phyloP scores from a whole-genome alignment of 495 filamentous ascomycete genomes.

The Trichoderma gamsii region DNA sequence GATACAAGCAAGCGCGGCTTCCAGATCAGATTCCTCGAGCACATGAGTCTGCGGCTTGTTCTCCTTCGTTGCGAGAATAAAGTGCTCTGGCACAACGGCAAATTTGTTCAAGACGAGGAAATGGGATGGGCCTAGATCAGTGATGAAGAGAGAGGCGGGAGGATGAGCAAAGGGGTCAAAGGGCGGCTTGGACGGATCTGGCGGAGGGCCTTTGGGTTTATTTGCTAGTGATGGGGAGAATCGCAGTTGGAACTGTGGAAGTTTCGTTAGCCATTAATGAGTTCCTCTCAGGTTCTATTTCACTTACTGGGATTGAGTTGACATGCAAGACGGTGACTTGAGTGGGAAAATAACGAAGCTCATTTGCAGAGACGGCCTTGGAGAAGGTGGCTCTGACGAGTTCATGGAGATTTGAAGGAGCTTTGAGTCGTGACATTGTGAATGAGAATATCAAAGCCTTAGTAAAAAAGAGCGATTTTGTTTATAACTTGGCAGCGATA shows the following conservation, averaged over 20 bases:
- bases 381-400: constrained; percentile 51
- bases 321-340: constrained; percentile 49
- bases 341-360: constrained; percentile 55
- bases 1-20: constrained; percentile 58
- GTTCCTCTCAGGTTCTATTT: no score
- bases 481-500: neutral
- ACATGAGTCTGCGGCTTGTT: constrained; percentile 65
- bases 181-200: constrained; percentile 36
- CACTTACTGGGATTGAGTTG: constrained; percentile 51
- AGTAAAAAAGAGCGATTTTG: neutral
- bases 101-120: constrained; percentile 75
- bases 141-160: constrained; percentile 53
- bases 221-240: constrained; percentile 70
- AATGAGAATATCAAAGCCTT: neutral
- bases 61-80: constrained; percentile 64
- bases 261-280: constrained; percentile 13
- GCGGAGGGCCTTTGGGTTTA: constrained; percentile 53
- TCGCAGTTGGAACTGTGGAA: constrained; percentile 59
- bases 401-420: constrained; percentile 38
- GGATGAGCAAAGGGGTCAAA: constrained; percentile 71
- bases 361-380: constrained; percentile 46
- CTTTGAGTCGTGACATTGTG: constrained; percentile 24
- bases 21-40: constrained; percentile 60
- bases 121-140: constrained; percentile 52
- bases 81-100: constrained; percentile 72